Evolutionary conservation across 441 rosid species (phyloP).

Genomic region (Brassica balearica): DNA sequence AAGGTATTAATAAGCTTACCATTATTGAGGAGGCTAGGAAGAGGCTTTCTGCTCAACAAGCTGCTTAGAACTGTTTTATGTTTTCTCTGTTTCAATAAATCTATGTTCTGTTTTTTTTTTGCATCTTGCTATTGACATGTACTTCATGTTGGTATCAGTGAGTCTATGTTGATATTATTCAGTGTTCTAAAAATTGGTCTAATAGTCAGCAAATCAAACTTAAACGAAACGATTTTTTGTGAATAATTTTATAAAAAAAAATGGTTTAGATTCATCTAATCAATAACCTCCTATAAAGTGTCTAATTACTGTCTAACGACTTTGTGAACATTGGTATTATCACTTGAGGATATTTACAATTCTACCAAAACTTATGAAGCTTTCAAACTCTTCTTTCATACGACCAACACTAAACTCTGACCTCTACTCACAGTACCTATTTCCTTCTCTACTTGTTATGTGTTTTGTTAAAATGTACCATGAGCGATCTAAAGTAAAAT

Average conservation of each 20-base stretch:
- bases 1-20: conserved; percentile 78
- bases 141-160: background rate
- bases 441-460: background rate
- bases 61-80: conserved; percentile 33
- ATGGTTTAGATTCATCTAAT: too few relatives aligned
- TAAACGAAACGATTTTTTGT: too few relatives aligned
- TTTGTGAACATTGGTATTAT: background rate
- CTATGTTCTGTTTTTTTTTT: background rate
- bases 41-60: conserved; percentile 66
- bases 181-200: too few relatives aligned
- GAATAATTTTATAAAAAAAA: too few relatives aligned
- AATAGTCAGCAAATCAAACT: too few relatives aligned
- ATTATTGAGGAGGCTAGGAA: conserved; percentile 80
- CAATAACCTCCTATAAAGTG: background rate
- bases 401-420: background rate
- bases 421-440: background rate
- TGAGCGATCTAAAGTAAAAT: background rate
- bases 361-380: background rate
- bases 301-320: background rate
- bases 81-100: conserved; percentile 6
- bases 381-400: background rate
- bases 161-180: background rate
- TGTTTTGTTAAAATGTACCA: background rate
- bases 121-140: background rate
- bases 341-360: too few relatives aligned